Evolutionary conservation across 2,329 filamentous ascomycete genomes (phyloP), one percentile per base, ranked within the genome.

Genomic region (Didymella pomorum): DNA sequence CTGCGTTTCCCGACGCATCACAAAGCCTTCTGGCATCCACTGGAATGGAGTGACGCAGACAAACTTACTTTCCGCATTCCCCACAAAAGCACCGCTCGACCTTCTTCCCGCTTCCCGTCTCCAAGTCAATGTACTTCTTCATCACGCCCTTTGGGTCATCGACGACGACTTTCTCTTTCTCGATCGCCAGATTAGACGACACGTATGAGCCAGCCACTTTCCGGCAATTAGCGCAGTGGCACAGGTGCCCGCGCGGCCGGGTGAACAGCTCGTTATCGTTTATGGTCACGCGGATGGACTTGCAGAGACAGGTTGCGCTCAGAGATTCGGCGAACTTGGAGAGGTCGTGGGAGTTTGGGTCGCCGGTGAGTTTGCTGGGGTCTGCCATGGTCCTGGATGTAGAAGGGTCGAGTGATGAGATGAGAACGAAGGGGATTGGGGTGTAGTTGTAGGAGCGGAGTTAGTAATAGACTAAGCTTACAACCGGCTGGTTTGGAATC

Each of bases 181-280:
- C 76, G 21, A 82, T 79, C 6, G 74, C 68, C 14, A 81, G 62
- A 58, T 81, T 80, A 20, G 71, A 63, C 0, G 78, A 64, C 2
- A 79, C 75, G 52, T 76, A 79, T 5, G 76, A 79, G 45, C 82
- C 81, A 2, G 81, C 75, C 0, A 79, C 76, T 66, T 83, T 84
- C 41, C 81, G 78, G 70, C 82, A 84, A 60, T 84, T 85, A 31
- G 74, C 69, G 69, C 83, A 84, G 61, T 84, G 80, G 68, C 82
- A 84, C 8, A 83, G 68, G 21, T 72, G 68, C 2, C 82, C 81
- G 7, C 75, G 75, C 31, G 73, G 72, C 6, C 59, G 61, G 11
- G 73, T 75, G 67, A 83, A 84, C 21, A 83, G 78, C 18, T 82
- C 79, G 12, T 65, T 61, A 60, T 83, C 82, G 58, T 75, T 75